These are phyloP conservation scores for Paraphaeosphaeria sporulosa DNA, from an alignment of 2,329 filamentous ascomycete genomes.

Conservation along the genomic window DNA sequence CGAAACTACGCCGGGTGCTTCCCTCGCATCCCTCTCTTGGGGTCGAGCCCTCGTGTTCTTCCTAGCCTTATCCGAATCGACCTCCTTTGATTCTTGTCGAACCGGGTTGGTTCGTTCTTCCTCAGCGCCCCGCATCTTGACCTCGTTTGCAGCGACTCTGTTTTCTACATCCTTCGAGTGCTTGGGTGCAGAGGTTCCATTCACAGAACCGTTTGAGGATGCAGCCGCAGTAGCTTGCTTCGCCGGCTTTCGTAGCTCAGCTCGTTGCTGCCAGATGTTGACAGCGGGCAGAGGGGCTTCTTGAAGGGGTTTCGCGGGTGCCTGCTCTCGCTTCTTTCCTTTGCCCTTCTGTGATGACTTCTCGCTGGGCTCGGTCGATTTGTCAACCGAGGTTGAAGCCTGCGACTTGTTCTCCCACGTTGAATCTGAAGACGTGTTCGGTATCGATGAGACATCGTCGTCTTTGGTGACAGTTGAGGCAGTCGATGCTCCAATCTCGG, in stretches of 20 bases:
- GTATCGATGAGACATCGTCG: constrained; percentile 67
- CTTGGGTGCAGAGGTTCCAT: constrained; percentile 26
- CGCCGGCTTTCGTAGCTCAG: constrained; percentile 61
- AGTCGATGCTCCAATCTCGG: constrained; percentile 62
- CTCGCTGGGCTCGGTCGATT: constrained; percentile 59
- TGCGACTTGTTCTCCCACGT: constrained; percentile 73
- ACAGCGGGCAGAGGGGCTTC: constrained; percentile 84
- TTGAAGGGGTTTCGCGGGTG: constrained; percentile 68
- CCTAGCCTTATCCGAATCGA: constrained; percentile 33
- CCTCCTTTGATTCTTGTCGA: constrained; percentile 39
- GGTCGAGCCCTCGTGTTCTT: constrained; percentile 37
- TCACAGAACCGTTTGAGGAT: constrained; percentile 27
- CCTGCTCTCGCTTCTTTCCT: constrained; percentile 16
- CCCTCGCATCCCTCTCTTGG: constrained; percentile 39
- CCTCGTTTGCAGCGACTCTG: constrained; percentile 27
- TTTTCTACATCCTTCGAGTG: constrained; percentile 29
- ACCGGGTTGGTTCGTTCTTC: constrained; percentile 36
- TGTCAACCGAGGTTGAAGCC: constrained; percentile 70
- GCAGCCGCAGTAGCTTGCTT: constrained; percentile 17
- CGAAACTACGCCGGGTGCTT: constrained; percentile 39
- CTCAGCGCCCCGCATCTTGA: constrained; percentile 30
- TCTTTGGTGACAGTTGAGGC: constrained; percentile 64
- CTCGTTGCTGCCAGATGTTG: constrained; percentile 87
- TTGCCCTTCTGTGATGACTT: constrained; percentile 64
- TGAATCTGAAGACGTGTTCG: constrained; percentile 70